Evolutionary conservation across 139 green algal genomes (phyloP).

Genomic region (Chlorella sorokiniana): DNA sequence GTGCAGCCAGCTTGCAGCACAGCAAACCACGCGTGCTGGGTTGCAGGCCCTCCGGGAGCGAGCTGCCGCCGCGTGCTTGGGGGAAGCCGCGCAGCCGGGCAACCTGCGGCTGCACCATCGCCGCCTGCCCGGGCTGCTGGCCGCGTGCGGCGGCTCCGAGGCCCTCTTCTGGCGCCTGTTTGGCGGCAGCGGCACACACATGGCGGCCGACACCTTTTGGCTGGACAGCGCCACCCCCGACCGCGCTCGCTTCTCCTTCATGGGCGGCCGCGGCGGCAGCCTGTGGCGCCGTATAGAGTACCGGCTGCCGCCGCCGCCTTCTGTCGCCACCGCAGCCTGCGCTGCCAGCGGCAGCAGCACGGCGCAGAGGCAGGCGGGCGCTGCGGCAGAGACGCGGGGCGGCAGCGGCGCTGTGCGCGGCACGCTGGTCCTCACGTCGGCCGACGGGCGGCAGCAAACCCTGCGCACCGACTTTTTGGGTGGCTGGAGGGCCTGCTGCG

Average conservation of each 20-base stretch:
- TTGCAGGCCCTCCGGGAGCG: slow-evolving; percentile 8
- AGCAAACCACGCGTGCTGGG: not conserved
- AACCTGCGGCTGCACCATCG: slow-evolving; percentile 40
- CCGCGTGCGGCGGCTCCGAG: slow-evolving; percentile 21
- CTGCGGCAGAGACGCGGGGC: not conserved
- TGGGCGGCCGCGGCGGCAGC: slow-evolving; percentile 80
- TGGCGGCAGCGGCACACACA: slow-evolving; percentile 11
- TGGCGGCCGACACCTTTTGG: slow-evolving; percentile 82
- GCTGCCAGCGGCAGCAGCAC: not conserved
- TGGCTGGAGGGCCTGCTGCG: slow-evolving; percentile 55
- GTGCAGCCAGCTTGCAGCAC: not conserved
- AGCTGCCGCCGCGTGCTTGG: slow-evolving; percentile 16
- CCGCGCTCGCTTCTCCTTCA: slow-evolving; percentile 90
- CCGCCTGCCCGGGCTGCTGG: slow-evolving; percentile 33
- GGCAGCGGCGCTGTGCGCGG: not conserved
- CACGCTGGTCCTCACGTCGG: slow-evolving; percentile 11
- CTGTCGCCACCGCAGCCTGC: not conserved
- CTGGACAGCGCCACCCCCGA: slow-evolving; percentile 85
- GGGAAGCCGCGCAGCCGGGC: not conserved
- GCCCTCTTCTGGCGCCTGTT: slow-evolving; percentile 48
- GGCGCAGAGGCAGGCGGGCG: not conserved
- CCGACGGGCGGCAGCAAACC: not conserved
- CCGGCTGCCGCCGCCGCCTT: not conserved
- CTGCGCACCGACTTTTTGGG: slow-evolving; percentile 46
- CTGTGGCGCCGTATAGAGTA: slow-evolving; percentile 75